A percentile compares a stretch with the other conserved stretches of the same genome.
phyloP scores from a whole-genome alignment of 2,329 filamentous ascomycete genomes.

The Trichophyton schoenleinii region DNA sequence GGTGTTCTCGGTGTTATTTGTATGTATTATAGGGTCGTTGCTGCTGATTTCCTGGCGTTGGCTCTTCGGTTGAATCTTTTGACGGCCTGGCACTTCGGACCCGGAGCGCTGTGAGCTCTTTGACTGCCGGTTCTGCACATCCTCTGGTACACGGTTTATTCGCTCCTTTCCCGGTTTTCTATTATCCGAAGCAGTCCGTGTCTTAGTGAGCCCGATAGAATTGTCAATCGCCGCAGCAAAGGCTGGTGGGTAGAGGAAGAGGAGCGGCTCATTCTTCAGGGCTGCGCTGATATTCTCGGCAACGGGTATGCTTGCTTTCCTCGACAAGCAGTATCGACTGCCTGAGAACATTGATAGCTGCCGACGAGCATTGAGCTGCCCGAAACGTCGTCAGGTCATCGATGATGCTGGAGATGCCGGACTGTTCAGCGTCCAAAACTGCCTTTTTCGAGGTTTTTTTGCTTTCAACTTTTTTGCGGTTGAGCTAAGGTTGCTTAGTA shows the following conservation, averaged over 20 bases:
- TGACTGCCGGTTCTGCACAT: not conserved
- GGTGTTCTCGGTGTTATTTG: not conserved
- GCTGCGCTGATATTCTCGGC: slow-evolving; percentile 24
- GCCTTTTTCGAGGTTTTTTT: not conserved
- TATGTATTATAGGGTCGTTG: not conserved
- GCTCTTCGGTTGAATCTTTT: not conserved
- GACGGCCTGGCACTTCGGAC: not conserved
- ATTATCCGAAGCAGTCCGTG: not conserved
- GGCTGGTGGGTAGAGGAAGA: slow-evolving; percentile 36
- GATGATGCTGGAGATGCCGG: not conserved
- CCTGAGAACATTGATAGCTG: slow-evolving; percentile 31
- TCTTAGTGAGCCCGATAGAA: not conserved
- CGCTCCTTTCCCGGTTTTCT: slow-evolving; percentile 7
- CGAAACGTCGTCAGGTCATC: not conserved
- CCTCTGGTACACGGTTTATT: not conserved
- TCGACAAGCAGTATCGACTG: slow-evolving; percentile 30
- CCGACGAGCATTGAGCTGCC: slow-evolving; percentile 2
- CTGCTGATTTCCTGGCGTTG: not conserved
- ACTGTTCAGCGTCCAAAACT: slow-evolving; percentile 1
- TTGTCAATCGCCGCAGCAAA: slow-evolving; percentile 18
- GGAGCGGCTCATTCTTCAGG: slow-evolving; percentile 30
- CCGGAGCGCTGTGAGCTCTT: not conserved
- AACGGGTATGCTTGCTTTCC: slow-evolving; percentile 26
- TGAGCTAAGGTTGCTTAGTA: not conserved
- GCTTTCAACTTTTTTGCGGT: not conserved